Evolutionary conservation across 768 basidiomycete species (phyloP).

Genomic region (Boletus sensibilis): DNA sequence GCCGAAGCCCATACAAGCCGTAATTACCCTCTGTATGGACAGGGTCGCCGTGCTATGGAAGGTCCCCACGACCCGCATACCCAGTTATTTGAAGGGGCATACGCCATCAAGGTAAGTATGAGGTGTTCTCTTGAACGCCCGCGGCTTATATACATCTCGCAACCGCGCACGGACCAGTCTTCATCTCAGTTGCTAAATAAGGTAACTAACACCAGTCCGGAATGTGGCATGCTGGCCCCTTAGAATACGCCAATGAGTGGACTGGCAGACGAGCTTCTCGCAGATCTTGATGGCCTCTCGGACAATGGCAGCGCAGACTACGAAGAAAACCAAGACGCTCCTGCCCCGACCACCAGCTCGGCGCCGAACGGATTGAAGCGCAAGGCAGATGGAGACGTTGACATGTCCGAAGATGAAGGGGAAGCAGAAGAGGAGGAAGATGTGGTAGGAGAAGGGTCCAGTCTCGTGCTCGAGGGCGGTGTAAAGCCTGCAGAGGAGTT

Average conservation of each 20-base stretch:
- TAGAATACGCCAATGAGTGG: constrained; percentile 54
- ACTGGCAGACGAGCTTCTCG: constrained; percentile 89
- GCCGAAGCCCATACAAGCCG: constrained; percentile 57
- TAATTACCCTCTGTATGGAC: constrained; percentile 42
- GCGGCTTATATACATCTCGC: constrained; percentile 7
- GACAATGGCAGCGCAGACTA: constrained; percentile 57
- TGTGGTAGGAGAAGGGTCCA: constrained; percentile 39
- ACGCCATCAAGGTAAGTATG: constrained; percentile 70
- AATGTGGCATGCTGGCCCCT: background rate
- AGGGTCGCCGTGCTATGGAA: constrained; percentile 55
- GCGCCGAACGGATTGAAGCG: constrained; percentile 51
- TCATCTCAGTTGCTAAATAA: background rate
- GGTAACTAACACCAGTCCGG: constrained; percentile 1
- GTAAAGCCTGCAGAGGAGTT: constrained; percentile 93
- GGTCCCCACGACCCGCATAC: constrained; percentile 53
- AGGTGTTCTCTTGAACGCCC: background rate
- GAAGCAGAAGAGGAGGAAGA: constrained; percentile 41
- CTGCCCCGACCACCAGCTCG: constrained; percentile 19
- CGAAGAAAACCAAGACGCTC: constrained; percentile 39
- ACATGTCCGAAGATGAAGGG: constrained; percentile 57
- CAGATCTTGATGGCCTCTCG: constrained; percentile 86
- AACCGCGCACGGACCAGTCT: constrained; percentile 18
- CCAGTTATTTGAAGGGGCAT: constrained; percentile 51
- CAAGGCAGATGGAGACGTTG: constrained; percentile 54
- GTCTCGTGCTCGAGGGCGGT: constrained; percentile 81